Base-by-base conservation (phyloP, 129 eudicot species). In the Flaveria sonorensis region DNA sequence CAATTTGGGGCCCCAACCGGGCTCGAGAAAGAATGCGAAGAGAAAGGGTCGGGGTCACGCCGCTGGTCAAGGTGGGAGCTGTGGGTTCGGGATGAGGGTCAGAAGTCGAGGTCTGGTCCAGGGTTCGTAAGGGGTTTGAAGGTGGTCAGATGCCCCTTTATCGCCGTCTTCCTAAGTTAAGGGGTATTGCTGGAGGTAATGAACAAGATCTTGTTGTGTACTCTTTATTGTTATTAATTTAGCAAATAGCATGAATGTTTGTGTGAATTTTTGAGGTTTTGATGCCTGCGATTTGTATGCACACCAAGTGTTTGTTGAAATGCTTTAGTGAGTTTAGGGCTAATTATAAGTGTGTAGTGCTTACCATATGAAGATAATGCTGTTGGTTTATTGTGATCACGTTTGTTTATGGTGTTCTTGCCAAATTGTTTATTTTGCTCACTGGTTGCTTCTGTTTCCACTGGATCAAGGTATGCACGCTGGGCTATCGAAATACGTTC, bases 11-110 rank as follows among this genome's bases (percentile, higher is more conserved):
- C 97, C 97, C 0, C 95, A 89, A 70, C 90, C 92, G 12, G 97
- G 97, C 39, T 85, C 97, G 19, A 84, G 90, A 48, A 89, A 89
- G 85, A 92, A 92, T 23, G 76, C 78, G 19, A 92, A 92, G 73
- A 82, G 97, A 71, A 87, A 89, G 86, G 97, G 97, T 1, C 82
- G 98, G 59, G 98, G 98, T 28, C 91, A 85, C 56, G 85, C 97
- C 8, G 97, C 98, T 39, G 98, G 98, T 36, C 97, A 90, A 43
- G 99, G 99, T 23, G 93, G 92, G 60, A 94, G 97, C 62, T 94
- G 97, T 71, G 99, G 99, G 70, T 91, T 91, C 77, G 99, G 98
- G 14, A 91, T 91, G 97, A 89, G 97, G 99, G 99, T 40, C 99
- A 94, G 86, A 94, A 89, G 65, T 94, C 99, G 6, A 79, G 99